These are phyloP conservation scores for Russula abietina DNA, from an alignment of 768 basidiomycete species.

Conservation along the genomic window DNA sequence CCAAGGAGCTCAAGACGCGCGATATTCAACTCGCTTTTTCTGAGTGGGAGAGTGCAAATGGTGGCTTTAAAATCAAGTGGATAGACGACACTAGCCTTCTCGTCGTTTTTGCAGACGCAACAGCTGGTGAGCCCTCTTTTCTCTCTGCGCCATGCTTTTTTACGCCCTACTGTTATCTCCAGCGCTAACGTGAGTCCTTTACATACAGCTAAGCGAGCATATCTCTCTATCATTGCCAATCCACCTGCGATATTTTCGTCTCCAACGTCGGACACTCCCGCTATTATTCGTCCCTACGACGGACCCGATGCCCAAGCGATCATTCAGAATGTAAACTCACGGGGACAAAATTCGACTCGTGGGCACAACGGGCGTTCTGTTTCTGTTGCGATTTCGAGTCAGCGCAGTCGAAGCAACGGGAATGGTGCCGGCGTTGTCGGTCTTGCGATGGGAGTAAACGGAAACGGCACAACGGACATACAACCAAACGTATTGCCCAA, in stretches of 20 bases:
- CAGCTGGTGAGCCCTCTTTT: conserved; percentile 60
- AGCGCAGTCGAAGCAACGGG: conserved; percentile 35
- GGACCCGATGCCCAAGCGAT: conserved; percentile 85
- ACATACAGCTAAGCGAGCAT: conserved; percentile 84
- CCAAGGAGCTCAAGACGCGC: conserved; percentile 93
- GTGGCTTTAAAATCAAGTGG: conserved; percentile 99
- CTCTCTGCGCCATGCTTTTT: conserved; percentile 1
- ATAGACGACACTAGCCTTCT: conserved; percentile 92
- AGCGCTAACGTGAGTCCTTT: conserved; percentile 9
- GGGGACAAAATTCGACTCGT: conserved; percentile 57
- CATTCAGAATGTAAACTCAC: conserved; percentile 77
- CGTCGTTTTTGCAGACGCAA: conserved; percentile 90
- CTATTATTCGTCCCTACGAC: conserved; percentile 85
- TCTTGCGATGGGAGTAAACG: conserved; percentile 29
- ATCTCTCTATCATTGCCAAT: conserved; percentile 81
- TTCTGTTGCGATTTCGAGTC: conserved; percentile 38
- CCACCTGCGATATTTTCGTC: conserved; percentile 68
- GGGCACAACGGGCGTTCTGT: conserved; percentile 58
- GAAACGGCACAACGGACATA: conserved; percentile 22
- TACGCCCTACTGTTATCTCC: conserved; percentile 1
- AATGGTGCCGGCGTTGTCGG: conserved; percentile 32
- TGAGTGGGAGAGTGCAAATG: conserved; percentile 78
- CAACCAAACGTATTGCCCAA: conserved; percentile 6
- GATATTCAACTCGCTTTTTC: conserved; percentile 90
- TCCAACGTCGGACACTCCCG: conserved; percentile 43